Conservation (phyloP, 2,329 filamentous ascomycete genomes). For the Epichloe coenophiala region DNA sequence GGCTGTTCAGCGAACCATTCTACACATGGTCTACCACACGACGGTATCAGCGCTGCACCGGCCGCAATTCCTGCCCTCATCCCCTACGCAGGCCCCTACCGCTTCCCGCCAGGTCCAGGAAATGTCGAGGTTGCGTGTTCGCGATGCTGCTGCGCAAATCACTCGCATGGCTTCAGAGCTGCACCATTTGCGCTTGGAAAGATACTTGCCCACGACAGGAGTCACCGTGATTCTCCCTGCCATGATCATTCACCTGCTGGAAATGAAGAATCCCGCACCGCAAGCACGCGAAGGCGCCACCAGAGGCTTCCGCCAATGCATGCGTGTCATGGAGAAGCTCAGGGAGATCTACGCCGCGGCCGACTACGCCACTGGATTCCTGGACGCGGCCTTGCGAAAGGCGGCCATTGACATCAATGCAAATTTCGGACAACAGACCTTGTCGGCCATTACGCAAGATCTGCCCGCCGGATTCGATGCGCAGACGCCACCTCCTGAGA, state of each 20-base stretch:
- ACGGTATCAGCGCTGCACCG: constrained; percentile 83
- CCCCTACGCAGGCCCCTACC: constrained; percentile 37
- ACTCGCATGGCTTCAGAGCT: constrained; percentile 72
- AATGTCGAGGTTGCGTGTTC: constrained; percentile 68
- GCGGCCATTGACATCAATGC: constrained; percentile 59
- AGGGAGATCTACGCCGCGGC: constrained; percentile 84
- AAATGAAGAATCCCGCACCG: constrained; percentile 73
- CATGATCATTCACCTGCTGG: constrained; percentile 84
- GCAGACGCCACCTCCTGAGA: constrained; percentile 42
- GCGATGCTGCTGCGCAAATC: constrained; percentile 72
- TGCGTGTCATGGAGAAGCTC: constrained; percentile 78
- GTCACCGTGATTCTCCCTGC: constrained; percentile 84
- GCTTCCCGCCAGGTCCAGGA: constrained; percentile 62
- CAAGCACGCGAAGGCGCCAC: constrained; percentile 60
- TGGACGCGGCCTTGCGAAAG: constrained; percentile 84
- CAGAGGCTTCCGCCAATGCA: constrained; percentile 78
- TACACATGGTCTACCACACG: constrained; percentile 90
- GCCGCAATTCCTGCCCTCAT: constrained; percentile 74
- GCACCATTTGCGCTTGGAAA: constrained; percentile 57
- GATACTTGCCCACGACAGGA: constrained; percentile 74
- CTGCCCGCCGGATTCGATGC: constrained; percentile 24
- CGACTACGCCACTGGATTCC: constrained; percentile 89
- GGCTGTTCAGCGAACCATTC: constrained; percentile 63
- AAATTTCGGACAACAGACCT: constrained; percentile 18
- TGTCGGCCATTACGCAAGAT: constrained; percentile 21